Base-by-base conservation (phyloP, 73 alveolate species). In the Paramecium caudatum region DNA sequence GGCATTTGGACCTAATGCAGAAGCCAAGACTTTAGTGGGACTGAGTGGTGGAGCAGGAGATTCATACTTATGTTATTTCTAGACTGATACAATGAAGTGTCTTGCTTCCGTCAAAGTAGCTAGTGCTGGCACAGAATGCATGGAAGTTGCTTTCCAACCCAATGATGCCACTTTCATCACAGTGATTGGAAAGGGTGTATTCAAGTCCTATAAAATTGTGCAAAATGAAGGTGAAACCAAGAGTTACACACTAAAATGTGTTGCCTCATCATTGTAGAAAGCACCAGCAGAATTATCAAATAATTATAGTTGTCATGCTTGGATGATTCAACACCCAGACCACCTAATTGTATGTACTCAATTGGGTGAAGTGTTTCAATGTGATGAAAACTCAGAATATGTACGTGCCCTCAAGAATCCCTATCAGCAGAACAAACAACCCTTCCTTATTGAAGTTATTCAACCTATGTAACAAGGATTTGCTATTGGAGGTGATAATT, bases 401-500 rank as follows among this genome's bases (percentile, higher is more conserved):
- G 82, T 41, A 15, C 32, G 15, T 25, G 43, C 37, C 4, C 23
- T 86, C 17, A 63, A 62, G 47, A 39, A 49, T 30, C 91, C 91
- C 0, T 30, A 55, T 1, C 61, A 25, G 25, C 12, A 47, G 16
- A 86, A 36, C 7, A 86, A 62, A 16, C 37, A 86, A 46, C 85
- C 87, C 13, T 88, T 62, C 82, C 81, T 90, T 8, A 95, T 95
- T 7, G 91, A 80, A 32, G 55, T 92, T 4, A 90, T 95, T 3
- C 87, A 78, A 21, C 91, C 96, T 0, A 93, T 69, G 82, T 49
- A 90, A 10, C 47, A 94, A 33, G 98, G 98, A 8, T 95, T 95
- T 83, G 82, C 94, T 2, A 90, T 93, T 34, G 96, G 95, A 1
- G 94, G 96, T 6, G 95, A 91, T 19, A 90, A 93, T 82, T 94